Base-by-base conservation (phyloP, 2,329 filamentous ascomycete genomes). In the Chaetothyriales sp. region DNA sequence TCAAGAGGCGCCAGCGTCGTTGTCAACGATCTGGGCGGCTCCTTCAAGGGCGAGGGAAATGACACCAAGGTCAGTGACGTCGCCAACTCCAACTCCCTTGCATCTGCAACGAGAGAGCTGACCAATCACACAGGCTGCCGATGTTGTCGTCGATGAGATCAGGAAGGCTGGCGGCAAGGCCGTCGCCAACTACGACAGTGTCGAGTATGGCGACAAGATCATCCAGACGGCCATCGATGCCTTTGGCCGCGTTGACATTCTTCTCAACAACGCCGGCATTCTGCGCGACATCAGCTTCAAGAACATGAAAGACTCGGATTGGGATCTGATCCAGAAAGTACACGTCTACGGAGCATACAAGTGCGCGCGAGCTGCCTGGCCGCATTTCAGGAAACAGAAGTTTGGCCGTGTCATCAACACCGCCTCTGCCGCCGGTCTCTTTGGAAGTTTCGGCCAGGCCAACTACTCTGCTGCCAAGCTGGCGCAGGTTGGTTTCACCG, bases 381-480 rank as follows among this genome's bases (percentile, higher is more conserved):
- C 90, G 53, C 77, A 96, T 70, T 96, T 98, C 78, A 80, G 90
- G 65, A 96, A 96, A 74, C 92, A 98, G 73, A 96, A 95, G 79
- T 98, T 86, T 67, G 92, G 92, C 57, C 81, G 92, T 62, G 76
- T 98, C 60, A 95, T 98, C 73, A 96, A 93, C 76, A 96, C 92
- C 20, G 81, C 90, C 39, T 96, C 90, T n/a, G 88, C 88, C 51
- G 89, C 92, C 55, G 92, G 92, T 62, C 76, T 98, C 49, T 96
- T 94, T 67, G 92, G 92, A 63, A 92, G 80, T 72, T 96, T 95
- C 64, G 92, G 90, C 59, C 90, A 96, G 73, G 80, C 82, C 67
- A 96, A 95, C 72, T 98, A 98, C 73, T 94, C 90, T 49, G 89
- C 92, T 54, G 92, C 92, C 64, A 98, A 96, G 75, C 77, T 96